These are phyloP conservation scores for Cordyceps pruinosa DNA, from an alignment of 2,329 filamentous ascomycete genomes.

Conservation along the genomic window DNA sequence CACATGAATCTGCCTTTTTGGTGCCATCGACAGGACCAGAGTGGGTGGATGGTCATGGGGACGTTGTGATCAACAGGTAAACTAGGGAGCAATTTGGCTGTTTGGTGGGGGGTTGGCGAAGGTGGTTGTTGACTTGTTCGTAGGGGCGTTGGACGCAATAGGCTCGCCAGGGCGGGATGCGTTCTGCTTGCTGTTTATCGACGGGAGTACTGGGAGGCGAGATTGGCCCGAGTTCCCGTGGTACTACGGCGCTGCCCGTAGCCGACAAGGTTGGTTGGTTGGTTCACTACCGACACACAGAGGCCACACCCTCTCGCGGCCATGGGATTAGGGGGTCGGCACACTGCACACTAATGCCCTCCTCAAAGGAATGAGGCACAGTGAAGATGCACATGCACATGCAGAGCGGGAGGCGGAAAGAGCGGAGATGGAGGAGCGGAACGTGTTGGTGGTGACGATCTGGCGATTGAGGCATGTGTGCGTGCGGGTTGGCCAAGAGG, in stretches of 20 bases:
- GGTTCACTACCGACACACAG: too few relatives aligned
- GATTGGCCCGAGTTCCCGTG: not conserved
- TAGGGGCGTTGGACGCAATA: not conserved
- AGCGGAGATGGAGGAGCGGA: slow-evolving; percentile 4
- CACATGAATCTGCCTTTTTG: too few relatives aligned
- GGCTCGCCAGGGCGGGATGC: not conserved
- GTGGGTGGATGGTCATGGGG: too few relatives aligned
- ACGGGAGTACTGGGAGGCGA: too few relatives aligned
- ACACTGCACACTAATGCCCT: not conserved
- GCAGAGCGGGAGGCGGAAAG: not conserved
- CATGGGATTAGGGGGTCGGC: not conserved
- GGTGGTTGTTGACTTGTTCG: too few relatives aligned
- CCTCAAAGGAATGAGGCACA: not conserved
- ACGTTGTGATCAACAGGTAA: too few relatives aligned
- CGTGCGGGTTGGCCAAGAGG: not conserved
- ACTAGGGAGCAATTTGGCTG: too few relatives aligned
- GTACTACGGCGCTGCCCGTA: not conserved
- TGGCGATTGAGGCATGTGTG: not conserved
- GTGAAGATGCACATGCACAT: not conserved
- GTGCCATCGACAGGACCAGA: too few relatives aligned
- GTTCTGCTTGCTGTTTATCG: not conserved
- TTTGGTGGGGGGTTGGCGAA: too few relatives aligned
- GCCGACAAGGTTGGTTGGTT: not conserved
- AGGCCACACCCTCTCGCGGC: not conserved
- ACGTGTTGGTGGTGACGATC: not conserved